Base-by-base conservation (phyloP, 2,329 filamentous ascomycete genomes). In the Diaporthe sp. region DNA sequence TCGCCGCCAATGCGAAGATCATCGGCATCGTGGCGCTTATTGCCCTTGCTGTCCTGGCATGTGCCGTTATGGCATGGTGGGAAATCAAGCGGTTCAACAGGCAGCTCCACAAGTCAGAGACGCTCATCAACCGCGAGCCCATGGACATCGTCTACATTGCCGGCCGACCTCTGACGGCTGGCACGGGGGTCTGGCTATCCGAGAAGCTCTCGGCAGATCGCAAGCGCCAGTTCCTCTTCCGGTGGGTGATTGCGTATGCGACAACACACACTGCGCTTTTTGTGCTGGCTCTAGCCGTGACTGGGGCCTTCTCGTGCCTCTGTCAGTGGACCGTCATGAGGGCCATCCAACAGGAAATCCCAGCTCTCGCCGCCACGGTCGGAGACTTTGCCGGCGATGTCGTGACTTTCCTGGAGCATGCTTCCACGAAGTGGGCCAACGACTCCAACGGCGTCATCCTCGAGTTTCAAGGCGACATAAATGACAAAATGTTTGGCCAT, bases 71-170 rank as follows among this genome's bases (percentile, higher is more conserved):
- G 92, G 94, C 92, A 17, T 96, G 90, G 84, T 88, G 93, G 76
- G 96, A 98, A 84, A 92, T 96, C 76, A 90, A 92, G 78, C 90
- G 94, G 72, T 98, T 93, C 91, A 90, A 91, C 61, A 89, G 88
- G 44, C 94, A 95, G 88, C 90, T 93, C 82, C 87, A 92, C 78
- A 92, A 93, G 75, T 91, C 94, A 31, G 86, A 88, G 73, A 87
- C 95, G 44, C 89, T 98, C 79, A 86, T 88, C 61, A 87, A 90
- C 78, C 87, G 93, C 73, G 95, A 98, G 80, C 90, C 94, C 0
- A 92, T 98, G 89, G 96, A 98, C 82, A 92, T 96, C 49, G 91
- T 98, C 57, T 98, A 98, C 84, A 94, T 98, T 79, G 92, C 93
- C 44, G 96, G 95, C 46, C 91, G 95, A 31, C 95, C 96, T 1